phyloP scores from a whole-genome alignment of 2,329 filamentous ascomycete genomes.

The Dendrostoma leiphaemia region DNA sequence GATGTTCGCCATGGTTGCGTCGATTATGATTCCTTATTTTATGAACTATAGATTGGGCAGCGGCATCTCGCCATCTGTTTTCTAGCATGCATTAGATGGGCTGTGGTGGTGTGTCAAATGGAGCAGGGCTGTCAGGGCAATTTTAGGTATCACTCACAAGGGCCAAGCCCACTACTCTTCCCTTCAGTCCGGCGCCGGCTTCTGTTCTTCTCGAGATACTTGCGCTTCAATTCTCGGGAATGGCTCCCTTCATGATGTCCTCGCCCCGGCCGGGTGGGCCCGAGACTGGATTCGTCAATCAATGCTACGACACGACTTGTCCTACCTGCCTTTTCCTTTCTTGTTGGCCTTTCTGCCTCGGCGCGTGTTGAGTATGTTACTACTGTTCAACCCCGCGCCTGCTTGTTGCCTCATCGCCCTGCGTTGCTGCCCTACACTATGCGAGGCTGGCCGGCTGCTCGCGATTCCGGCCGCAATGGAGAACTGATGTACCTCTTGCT shows the following conservation, averaged over 20 bases:
- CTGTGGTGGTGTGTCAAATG: conserved; percentile 6
- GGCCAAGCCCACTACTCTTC: background rate
- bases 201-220: background rate
- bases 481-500: background rate
- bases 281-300: background rate
- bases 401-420: background rate
- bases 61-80: conserved; percentile 7
- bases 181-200: background rate
- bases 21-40: background rate
- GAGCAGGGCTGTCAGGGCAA: conserved; percentile 9
- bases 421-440: background rate
- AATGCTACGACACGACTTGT: conserved; percentile 4
- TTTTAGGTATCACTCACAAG: background rate
- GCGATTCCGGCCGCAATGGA: background rate
- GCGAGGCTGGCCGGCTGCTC: background rate
- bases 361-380: no score
- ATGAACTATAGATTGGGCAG: conserved; percentile 6
- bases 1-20: background rate
- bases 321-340: background rate
- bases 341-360: background rate
- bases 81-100: conserved; percentile 13
- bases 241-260: background rate
- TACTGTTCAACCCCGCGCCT: background rate
- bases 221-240: background rate
- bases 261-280: background rate